A percentile compares a stretch with the other conserved stretches of the same genome.
Conservation (phyloP, 768 basidiomycete genomes). For the Lentinula boryana region DNA sequence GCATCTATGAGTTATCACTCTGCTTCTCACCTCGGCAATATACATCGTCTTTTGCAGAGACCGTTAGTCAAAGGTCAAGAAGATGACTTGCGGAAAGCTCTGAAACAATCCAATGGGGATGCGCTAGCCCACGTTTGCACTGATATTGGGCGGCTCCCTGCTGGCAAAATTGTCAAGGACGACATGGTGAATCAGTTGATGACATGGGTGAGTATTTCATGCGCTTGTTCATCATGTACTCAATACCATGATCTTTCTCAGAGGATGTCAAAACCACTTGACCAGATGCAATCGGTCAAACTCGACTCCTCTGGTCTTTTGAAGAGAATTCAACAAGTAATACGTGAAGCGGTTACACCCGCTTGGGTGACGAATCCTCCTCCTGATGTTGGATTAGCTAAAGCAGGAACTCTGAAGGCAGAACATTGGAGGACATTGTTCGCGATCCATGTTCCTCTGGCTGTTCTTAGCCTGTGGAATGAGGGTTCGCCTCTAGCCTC, state of each 20-base stretch:
- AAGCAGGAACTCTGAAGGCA: slow-evolving; percentile 19
- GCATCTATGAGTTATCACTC: not conserved
- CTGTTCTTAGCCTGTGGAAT: slow-evolving; percentile 17
- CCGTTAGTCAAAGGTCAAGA: not conserved
- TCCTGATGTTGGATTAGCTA: slow-evolving; percentile 7
- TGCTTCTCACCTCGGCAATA: not conserved
- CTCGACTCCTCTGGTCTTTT: not conserved
- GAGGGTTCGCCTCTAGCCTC: not conserved
- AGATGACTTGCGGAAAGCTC: not conserved
- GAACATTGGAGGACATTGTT: slow-evolving; percentile 16
- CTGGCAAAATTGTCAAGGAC: not conserved
- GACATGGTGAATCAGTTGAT: not conserved
- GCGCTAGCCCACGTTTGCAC: not conserved
- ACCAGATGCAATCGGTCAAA: not conserved
- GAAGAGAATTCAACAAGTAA: not conserved
- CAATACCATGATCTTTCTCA: not conserved
- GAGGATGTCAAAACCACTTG: not conserved
- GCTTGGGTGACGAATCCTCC: slow-evolving; percentile 10
- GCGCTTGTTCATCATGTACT: not conserved
- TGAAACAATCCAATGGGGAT: not conserved
- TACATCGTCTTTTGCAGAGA: not conserved
- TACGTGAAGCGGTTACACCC: not conserved
- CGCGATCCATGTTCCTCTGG: slow-evolving; percentile 16
- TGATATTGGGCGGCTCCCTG: not conserved
- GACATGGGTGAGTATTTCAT: not conserved